These are phyloP conservation scores for Xylaria sp. DNA, from an alignment of 2,329 filamentous ascomycete species.

Conservation along the genomic window DNA sequence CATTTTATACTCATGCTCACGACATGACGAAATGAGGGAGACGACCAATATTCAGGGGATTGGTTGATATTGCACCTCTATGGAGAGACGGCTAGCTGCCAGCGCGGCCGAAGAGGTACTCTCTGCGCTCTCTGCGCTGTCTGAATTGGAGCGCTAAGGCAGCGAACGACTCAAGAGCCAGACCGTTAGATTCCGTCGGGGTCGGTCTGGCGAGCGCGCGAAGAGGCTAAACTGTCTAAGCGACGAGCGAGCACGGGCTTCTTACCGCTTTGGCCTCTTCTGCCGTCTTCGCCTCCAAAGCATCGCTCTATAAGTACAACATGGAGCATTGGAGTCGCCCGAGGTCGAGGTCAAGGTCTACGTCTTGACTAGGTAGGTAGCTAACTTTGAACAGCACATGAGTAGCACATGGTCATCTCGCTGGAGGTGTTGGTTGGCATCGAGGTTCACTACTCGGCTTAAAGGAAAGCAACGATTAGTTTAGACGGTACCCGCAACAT, in stretches of 20 bases:
- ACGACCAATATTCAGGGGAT: not conserved
- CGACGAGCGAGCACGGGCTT: not conserved
- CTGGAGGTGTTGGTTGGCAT: not conserved
- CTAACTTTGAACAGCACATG: not conserved
- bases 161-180: not conserved
- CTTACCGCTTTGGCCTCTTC: not conserved
- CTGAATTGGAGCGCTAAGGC: not conserved
- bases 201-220: not conserved
- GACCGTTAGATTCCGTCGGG: not conserved
- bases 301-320: not conserved
- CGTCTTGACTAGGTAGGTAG: not conserved
- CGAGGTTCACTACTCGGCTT: not conserved
- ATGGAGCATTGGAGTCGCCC: not conserved
- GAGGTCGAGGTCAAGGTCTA: not conserved
- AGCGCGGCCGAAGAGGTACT: not conserved
- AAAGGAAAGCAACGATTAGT: not conserved
- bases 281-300: not conserved
- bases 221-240: conserved; percentile 1
- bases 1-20: not conserved
- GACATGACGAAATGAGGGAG: not conserved
- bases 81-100: not conserved
- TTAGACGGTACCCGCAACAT: not conserved
- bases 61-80: not conserved
- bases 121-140: too few relatives aligned
- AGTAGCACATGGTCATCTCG: not conserved